These are phyloP conservation scores for Phanerochaete sordida DNA, from an alignment of 768 basidiomycete species.

Conservation along the genomic window DNA sequence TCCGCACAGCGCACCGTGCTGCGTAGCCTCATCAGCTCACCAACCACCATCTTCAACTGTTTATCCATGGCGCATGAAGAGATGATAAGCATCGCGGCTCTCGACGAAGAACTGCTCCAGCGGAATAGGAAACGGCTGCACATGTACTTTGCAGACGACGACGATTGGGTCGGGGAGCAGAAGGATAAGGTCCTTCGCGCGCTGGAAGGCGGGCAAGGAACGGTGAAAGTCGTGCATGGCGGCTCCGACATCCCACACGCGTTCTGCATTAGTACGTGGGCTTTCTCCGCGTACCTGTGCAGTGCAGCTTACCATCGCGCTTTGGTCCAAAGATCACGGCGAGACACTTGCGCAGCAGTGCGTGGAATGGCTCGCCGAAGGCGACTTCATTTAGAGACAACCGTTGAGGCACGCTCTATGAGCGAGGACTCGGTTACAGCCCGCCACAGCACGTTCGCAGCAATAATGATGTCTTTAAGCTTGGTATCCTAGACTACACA, in stretches of 20 bases:
- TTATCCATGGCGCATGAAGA: conserved; percentile 66
- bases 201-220: conserved; percentile 32
- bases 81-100: conserved; percentile 54
- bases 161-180: conserved; percentile 69
- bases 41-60: conserved; percentile 46
- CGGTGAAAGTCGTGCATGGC: conserved; percentile 40
- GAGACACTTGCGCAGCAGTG: conserved; percentile 48
- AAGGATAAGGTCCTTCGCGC: conserved; percentile 39
- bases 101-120: conserved; percentile 44
- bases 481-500: too few species aligned
- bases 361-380: conserved; percentile 35
- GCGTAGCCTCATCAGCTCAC: conserved; percentile 46
- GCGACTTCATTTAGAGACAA: conserved; percentile 3
- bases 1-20: conserved; percentile 41
- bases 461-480: too few species aligned
- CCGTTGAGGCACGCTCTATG: too few species aligned
- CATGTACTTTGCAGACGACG: conserved; percentile 58
- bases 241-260: conserved; percentile 57
- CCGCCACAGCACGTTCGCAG: too few species aligned
- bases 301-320: too few species aligned
- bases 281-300: not conserved
- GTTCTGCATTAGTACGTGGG: conserved; percentile 65
- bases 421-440: too few species aligned
- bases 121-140: conserved; percentile 36
- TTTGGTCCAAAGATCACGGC: conserved; percentile 62